Conservation (phyloP, 2,329 filamentous ascomycete genomes). For the Neopestalotiopsis clavispora region DNA sequence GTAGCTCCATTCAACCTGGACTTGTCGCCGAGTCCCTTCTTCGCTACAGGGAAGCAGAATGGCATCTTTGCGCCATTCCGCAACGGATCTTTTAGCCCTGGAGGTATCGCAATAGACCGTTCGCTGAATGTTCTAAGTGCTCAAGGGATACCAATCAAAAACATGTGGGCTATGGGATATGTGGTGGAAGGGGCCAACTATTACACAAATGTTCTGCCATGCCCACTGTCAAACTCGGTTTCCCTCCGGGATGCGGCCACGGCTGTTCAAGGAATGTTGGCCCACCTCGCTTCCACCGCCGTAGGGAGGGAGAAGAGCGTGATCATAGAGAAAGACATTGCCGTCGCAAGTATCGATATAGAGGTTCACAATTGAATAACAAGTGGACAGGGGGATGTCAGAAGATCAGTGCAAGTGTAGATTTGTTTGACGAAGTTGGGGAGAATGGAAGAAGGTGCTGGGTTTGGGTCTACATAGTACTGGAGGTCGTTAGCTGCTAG, state of each 20-base stretch:
- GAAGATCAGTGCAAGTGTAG: too few species aligned
- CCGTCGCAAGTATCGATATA: too few species aligned
- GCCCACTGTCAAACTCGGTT: background rate
- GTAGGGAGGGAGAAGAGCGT: too few species aligned
- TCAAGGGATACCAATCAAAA: background rate
- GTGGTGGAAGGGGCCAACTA: background rate
- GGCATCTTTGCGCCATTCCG: background rate
- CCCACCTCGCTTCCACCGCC: background rate
- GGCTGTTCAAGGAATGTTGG: background rate
- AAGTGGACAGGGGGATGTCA: too few species aligned
- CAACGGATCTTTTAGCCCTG: background rate
- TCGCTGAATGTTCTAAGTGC: background rate
- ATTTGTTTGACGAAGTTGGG: too few species aligned
- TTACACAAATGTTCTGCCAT: background rate
- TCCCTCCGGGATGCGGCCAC: background rate
- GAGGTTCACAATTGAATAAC: too few species aligned
- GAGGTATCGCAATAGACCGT: background rate
- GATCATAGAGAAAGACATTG: too few species aligned
- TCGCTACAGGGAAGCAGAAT: background rate
- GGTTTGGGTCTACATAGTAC: too few species aligned
- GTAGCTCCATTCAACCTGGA: background rate
- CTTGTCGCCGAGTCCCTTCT: background rate
- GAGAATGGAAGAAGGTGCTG: too few species aligned
- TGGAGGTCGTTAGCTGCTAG: too few species aligned
- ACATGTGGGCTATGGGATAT: background rate